Conservation (phyloP, 805 yeast species). For the Cyberlindnera sargentensis region DNA sequence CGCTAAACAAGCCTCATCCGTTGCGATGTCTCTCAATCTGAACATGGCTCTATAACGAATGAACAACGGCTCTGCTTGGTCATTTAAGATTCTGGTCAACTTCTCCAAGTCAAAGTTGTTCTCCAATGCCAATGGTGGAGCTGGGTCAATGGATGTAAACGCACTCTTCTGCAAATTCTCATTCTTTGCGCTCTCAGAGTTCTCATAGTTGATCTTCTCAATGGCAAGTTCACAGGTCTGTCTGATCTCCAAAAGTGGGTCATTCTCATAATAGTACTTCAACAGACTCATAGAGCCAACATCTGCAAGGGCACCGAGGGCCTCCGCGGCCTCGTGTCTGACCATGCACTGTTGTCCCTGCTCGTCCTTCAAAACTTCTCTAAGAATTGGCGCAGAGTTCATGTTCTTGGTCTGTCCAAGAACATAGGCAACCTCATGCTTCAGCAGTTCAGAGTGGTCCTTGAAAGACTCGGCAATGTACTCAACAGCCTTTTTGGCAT, state of each 20-base stretch:
- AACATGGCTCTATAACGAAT: constrained; percentile 98
- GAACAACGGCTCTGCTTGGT: constrained; percentile 72
- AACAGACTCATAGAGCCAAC: constrained; percentile 60
- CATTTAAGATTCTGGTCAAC: constrained; percentile 63
- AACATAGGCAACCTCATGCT: constrained; percentile 97
- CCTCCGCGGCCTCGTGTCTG: constrained; percentile 99
- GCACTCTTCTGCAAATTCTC: constrained; percentile 72
- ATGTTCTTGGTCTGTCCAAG: constrained; percentile 90
- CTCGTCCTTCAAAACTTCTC: constrained; percentile 57
- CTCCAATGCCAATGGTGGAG: constrained; percentile 86
- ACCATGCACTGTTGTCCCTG: constrained; percentile 86
- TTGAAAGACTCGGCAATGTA: constrained; percentile 88
- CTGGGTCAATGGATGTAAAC: constrained; percentile 91
- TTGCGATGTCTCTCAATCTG: constrained; percentile 90
- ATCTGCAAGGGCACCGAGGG: constrained; percentile 93
- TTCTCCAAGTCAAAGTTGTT: constrained; percentile 54
- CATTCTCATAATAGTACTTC: constrained; percentile 55
- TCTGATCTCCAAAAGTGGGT: constrained; percentile 81
- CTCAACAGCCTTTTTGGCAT: constrained; percentile 62
- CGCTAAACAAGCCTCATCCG: constrained; percentile 88
- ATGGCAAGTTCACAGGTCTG: constrained; percentile 98
- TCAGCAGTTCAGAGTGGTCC: constrained; percentile 71
- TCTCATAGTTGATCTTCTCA: constrained; percentile 91
- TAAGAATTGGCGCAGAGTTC: constrained; percentile 67
- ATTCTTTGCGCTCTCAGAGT: constrained; percentile 52